A percentile compares a stretch with the other conserved stretches of the same genome.
Conservation (phyloP, 179 eudicot species). For the Beta corolliflora region DNA sequence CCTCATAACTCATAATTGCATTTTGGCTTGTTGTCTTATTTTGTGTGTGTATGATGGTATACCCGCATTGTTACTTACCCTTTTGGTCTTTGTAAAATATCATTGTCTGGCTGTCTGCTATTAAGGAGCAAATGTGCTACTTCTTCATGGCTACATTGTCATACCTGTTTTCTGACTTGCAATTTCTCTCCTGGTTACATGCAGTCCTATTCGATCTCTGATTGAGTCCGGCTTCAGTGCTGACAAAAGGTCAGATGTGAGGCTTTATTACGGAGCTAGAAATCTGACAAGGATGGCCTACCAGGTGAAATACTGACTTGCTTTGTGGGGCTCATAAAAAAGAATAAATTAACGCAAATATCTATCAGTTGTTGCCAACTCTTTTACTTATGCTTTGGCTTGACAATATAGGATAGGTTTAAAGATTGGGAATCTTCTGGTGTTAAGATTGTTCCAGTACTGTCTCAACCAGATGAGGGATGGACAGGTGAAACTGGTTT, state of each 20-base stretch:
- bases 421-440: slow-evolving; percentile 91
- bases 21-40: background rate
- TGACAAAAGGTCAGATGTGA: slow-evolving; percentile 80
- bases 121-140: background rate
- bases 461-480: slow-evolving; percentile 77
- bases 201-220: slow-evolving; percentile 92
- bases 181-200: slow-evolving; percentile 21
- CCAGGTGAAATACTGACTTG: slow-evolving; percentile 56
- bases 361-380: background rate
- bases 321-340: slow-evolving; percentile 1
- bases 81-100: background rate
- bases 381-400: slow-evolving; percentile 1
- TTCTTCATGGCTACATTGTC: background rate
- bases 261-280: slow-evolving; percentile 93
- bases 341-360: background rate
- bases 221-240: slow-evolving; percentile 85
- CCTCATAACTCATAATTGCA: too few species aligned
- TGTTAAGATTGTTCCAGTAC: slow-evolving; percentile 74
- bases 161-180: background rate
- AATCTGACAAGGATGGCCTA: slow-evolving; percentile 94
- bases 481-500: slow-evolving; percentile 92
- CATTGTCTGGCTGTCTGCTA: background rate
- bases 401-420: slow-evolving; percentile 67
- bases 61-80: background rate
- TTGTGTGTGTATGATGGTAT: background rate